Conservation (phyloP, 1,284 basidiomycete genomes). For the Sphagnurus paluster region DNA sequence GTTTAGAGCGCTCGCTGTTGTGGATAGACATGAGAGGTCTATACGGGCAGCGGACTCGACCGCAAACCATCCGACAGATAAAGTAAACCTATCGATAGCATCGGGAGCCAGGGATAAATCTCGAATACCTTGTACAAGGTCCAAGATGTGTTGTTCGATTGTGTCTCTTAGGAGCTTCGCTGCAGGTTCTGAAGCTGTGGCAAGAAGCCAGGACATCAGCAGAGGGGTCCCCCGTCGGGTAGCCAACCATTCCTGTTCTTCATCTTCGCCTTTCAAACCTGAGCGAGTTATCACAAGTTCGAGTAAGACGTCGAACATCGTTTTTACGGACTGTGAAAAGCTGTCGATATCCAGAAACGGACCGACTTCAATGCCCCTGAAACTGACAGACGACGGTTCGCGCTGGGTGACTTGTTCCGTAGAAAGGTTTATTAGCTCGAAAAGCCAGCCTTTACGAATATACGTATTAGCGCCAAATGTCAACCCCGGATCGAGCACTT, state of each 20-base stretch:
- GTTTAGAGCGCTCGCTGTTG: constrained; percentile 20
- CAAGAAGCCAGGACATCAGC: constrained; percentile 43
- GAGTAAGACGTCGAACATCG: constrained; percentile 44
- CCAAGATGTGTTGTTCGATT: constrained; percentile 38
- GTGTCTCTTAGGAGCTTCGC: constrained; percentile 29
- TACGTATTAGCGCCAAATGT: constrained; percentile 51
- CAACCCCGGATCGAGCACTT: constrained; percentile 48
- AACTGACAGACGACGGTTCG: constrained; percentile 28
- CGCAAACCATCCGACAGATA: constrained; percentile 60
- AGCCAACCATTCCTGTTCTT: constrained; percentile 37
- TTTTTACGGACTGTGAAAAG: constrained; percentile 40
- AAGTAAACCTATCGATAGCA: constrained; percentile 34
- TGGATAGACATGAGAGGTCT: constrained; percentile 23
- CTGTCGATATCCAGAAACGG: constrained; percentile 35
- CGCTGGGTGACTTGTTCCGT: constrained; percentile 25
- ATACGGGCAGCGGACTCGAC: constrained; percentile 57
- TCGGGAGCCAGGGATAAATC: constrained; percentile 28
- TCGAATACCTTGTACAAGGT: constrained; percentile 42
- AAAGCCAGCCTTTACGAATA: constrained; percentile 56
- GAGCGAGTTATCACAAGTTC: constrained; percentile 36
- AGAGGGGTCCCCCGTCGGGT: constrained; percentile 39
- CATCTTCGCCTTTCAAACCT: constrained; percentile 30
- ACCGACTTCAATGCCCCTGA: constrained; percentile 41
- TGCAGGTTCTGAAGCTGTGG: constrained; percentile 34
- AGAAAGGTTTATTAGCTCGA: constrained; percentile 46